phyloP scores from a whole-genome alignment of 2,329 filamentous ascomycete species.

The Neophaeococcomyces aloes region DNA sequence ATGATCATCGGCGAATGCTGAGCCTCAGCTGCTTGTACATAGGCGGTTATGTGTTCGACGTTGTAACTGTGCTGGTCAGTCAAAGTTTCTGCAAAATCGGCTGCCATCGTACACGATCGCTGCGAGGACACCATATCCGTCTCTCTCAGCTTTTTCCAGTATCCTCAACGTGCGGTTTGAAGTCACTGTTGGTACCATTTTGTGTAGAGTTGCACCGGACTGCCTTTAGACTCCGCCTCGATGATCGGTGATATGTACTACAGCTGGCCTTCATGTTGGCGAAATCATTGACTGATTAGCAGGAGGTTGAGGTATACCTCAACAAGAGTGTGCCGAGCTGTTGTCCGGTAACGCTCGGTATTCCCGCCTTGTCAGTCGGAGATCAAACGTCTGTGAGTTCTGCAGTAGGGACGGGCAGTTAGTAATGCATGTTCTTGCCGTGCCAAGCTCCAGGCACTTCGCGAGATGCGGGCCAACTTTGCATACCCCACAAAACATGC shows the following conservation, averaged over 20 bases:
- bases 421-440: no score
- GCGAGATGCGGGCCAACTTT: no score
- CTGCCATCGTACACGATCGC: slow-evolving; percentile 2
- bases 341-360: background rate
- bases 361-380: no score
- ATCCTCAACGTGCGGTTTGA: slow-evolving; percentile 20
- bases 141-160: slow-evolving; percentile 18
- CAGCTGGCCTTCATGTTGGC: no score
- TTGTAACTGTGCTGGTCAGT: slow-evolving; percentile 4
- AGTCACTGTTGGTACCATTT: no score
- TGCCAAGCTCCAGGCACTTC: no score
- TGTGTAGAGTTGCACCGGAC: background rate
- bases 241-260: no score
- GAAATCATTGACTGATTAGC: background rate
- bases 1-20: slow-evolving; percentile 6
- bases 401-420: no score
- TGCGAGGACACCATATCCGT: slow-evolving; percentile 9
- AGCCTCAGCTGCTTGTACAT: slow-evolving; percentile 6
- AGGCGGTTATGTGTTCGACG: slow-evolving; percentile 6
- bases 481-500: no score
- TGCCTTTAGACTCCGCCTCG: no score
- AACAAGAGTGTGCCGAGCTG: background rate
- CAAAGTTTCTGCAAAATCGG: background rate
- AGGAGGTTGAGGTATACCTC: background rate
- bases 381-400: no score